phyloP scores from a whole-genome alignment of 2,329 filamentous ascomycete species.

The Domatiomyces globalis region DNA sequence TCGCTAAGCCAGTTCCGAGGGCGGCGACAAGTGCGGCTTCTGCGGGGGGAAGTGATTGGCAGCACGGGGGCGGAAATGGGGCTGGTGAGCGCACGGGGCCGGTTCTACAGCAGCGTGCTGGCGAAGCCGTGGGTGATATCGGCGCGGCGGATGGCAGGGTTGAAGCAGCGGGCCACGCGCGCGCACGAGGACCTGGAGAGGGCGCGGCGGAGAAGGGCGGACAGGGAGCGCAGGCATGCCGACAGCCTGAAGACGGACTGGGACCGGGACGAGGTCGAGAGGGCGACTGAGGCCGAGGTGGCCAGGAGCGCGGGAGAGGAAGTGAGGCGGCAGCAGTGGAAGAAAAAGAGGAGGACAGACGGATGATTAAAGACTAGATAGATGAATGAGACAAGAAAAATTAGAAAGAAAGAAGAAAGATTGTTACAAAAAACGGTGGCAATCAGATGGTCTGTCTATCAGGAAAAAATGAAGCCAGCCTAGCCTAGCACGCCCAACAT shows the following conservation, averaged over 20 bases:
- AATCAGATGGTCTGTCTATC: background rate
- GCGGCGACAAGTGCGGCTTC: constrained; percentile 39
- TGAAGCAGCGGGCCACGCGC: constrained; percentile 30
- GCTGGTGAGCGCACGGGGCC: constrained; percentile 38
- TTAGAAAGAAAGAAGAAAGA: background rate
- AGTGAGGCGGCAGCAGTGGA: background rate
- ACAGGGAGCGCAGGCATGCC: constrained; percentile 28
- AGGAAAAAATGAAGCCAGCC: background rate
- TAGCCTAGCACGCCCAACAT: background rate
- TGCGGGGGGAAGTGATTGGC: constrained; percentile 35
- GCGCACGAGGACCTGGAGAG: constrained; percentile 24
- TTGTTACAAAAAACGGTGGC: background rate
- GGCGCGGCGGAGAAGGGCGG: constrained; percentile 22
- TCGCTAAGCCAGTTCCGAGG: constrained; percentile 39
- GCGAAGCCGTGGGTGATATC: constrained; percentile 40
- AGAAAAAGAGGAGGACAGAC: background rate
- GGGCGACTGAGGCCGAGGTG: constrained; percentile 22
- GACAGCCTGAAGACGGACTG: constrained; percentile 19
- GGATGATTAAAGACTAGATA: background rate
- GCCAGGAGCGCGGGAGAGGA: constrained; percentile 21
- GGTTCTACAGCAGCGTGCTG: constrained; percentile 38
- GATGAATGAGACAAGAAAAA: background rate
- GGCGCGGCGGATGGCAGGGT: constrained; percentile 28
- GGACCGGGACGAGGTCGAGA: constrained; percentile 29
- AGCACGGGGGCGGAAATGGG: constrained; percentile 42